phyloP scores from a whole-genome alignment of 768 basidiomycete species.

The Hypholoma sublateritium region DNA sequence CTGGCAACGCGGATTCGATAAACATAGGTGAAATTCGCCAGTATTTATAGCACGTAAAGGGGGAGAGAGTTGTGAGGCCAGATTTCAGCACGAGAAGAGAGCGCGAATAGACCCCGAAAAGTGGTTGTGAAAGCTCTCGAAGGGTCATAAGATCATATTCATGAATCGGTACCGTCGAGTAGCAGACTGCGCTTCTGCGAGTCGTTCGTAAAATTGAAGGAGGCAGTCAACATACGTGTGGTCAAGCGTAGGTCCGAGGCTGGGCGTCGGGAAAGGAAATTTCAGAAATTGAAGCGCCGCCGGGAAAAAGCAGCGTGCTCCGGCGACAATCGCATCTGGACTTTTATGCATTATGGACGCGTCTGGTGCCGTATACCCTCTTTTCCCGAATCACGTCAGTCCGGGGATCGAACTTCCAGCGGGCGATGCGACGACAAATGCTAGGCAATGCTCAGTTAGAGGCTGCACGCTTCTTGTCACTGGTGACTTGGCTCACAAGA shows the following conservation, averaged over 20 bases:
- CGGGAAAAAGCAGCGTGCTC: neutral
- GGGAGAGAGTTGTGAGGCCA: neutral
- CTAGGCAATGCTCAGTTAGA: no score
- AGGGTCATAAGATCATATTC: neutral
- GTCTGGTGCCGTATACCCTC: constrained; percentile 11
- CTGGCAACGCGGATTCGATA: constrained; percentile 10
- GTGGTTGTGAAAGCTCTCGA: neutral
- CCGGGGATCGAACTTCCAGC: neutral
- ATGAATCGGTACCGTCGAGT: no score
- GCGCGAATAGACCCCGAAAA: neutral
- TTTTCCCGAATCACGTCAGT: constrained; percentile 1
- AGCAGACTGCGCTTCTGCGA: no score
- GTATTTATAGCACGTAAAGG: constrained; percentile 4
- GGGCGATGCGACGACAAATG: no score
- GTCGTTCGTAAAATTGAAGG: no score
- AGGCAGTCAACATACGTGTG: no score
- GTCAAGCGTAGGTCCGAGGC: neutral
- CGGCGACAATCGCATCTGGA: constrained; percentile 4
- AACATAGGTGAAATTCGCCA: neutral
- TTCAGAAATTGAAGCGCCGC: constrained; percentile 5
- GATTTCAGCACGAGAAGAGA: no score
- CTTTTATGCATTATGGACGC: constrained; percentile 11
- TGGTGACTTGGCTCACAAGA: no score
- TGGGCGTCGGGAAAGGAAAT: neutral
- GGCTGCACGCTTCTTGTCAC: no score